Percentiles rank a stretch among this genome's conserved stretches.
These are phyloP conservation scores for Cladobotryum mycophilum DNA, from an alignment of 2,329 filamentous ascomycete genomes.

Conservation along the genomic window DNA sequence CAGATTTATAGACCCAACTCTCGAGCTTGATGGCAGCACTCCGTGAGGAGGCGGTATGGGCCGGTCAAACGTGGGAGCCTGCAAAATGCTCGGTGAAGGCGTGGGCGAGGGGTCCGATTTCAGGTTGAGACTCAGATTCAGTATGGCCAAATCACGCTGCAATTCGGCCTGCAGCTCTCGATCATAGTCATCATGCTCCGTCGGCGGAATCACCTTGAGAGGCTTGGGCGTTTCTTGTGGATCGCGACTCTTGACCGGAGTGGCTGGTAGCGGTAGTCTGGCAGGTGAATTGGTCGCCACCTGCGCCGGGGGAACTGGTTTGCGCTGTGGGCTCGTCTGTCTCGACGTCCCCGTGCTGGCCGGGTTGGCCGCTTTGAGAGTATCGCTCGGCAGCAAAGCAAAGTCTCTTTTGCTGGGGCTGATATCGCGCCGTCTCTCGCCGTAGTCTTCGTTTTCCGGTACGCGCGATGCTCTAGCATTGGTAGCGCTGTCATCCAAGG, in stretches of 20 bases:
- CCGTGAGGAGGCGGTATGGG: slow-evolving; percentile 25
- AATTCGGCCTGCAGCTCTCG: slow-evolving; percentile 55
- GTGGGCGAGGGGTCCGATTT: slow-evolving; percentile 2
- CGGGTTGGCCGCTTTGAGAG: slow-evolving; percentile 45
- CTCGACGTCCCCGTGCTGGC: slow-evolving; percentile 43
- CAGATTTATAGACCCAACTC: slow-evolving; percentile 36
- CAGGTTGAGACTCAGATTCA: slow-evolving; percentile 39
- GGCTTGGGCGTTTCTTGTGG: slow-evolving; percentile 41
- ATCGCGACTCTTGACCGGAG: slow-evolving; percentile 28
- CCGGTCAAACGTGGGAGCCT: slow-evolving; percentile 18
- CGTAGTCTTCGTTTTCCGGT: slow-evolving; percentile 45
- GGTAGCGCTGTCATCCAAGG: slow-evolving; percentile 74
- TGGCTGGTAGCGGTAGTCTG: slow-evolving; percentile 53
- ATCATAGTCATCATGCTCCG: slow-evolving; percentile 45
- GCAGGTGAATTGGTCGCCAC: slow-evolving; percentile 42
- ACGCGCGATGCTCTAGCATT: slow-evolving; percentile 62
- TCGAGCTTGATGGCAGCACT: slow-evolving; percentile 33
- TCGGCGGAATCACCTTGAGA: slow-evolving; percentile 41
- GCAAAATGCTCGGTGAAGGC: slow-evolving; percentile 13
- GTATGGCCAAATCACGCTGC: slow-evolving; percentile 53
- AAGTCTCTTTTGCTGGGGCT: slow-evolving; percentile 50
- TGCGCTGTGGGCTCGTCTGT: slow-evolving; percentile 55
- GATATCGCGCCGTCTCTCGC: slow-evolving; percentile 43
- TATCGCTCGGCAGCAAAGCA: slow-evolving; percentile 42
- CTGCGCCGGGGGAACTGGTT: slow-evolving; percentile 36